Evolutionary conservation across 805 yeast genomes (phyloP), one percentile per base, ranked within the genome.

Genomic region (Nakazawaea ernobii): DNA sequence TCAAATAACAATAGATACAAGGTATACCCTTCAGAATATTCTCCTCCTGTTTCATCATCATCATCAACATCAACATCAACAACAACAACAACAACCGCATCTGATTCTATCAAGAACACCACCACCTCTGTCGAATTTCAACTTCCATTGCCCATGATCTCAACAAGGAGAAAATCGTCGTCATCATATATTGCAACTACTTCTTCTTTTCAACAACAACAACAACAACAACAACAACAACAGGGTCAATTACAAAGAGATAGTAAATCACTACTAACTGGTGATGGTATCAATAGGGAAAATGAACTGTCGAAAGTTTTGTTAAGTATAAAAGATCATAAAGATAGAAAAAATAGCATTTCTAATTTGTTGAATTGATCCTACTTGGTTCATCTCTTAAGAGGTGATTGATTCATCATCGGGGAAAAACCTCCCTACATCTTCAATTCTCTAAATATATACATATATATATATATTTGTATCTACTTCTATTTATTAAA

Each of bases 131-230:
- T 45, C 20, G 50, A 43, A 6, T 39, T 50, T 24, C 49, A 45
- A 39, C 42, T 52, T 11, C 52, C 52, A 13, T 14, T 45, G 3
- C 57, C 57, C 7, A 38, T 45, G 42, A 36, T 40, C n/a, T 39
- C 47, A n/a, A 32, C 36, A 17, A 35, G 24, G 15, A 48, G 20
- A n/a, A 43, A 35, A 35, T n/a, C 28, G 11, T 35, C 41, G 2
- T 39, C 30, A 14, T 20, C 32, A 8, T 20, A 20, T 20, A 20
- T 20, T 20, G 35, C 45, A n/a, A 15, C 24, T 8, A 35, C 37
- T 10, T 38, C 38, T 9, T 35, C 33, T 42, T 35, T 33, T 42
- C 8, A 28, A 10, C 27, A 33, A 9, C 29, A 33, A 26, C 41
- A 42, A 28, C 42, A 29, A 17, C 27, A 35, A 42, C 45, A 40